Base-by-base conservation (phyloP, 164 flowering plant species). In the Taxillus chinensis region DNA sequence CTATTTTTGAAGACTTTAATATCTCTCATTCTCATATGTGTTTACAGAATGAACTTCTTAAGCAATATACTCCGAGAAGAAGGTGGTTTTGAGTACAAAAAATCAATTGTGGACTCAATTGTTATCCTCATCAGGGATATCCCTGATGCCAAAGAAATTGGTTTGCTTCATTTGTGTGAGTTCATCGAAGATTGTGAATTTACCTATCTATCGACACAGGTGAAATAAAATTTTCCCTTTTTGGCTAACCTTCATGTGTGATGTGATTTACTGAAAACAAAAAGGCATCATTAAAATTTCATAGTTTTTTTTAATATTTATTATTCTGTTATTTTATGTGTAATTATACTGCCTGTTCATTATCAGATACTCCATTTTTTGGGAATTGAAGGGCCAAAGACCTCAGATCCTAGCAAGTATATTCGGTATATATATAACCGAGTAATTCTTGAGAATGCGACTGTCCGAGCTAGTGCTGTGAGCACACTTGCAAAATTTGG, bases 121-220 rank as follows among this genome's bases (percentile, higher is more conserved):
- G 96, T 93, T 60, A 87, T 89, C 63, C 86, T 93, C 50, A 93
- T 93, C 41, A 85, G 93, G 72, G 97, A 93, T 63, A 93, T 93
- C 39, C 99, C 97, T 39, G 99, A 93, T 65, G 99, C 99, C 62
- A 93, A 90, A 80, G 99, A 90, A 70, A 80, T 78, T 81, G 99
- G 99, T 40, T 70, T 93, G 75, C 86, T 90, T 78, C 99, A 93
- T 80, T 82, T 93, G 39, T 93, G 99, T 71, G 99, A 93, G 80
- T 93, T 93, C 72, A 90, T 93, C 73, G 99, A 93, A 76, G 99
- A 93, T 71, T 93, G 99, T 82, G 97, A 93, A 84, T 93, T 93
- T 68, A 93, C 97, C 1, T 93, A 93, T 75, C 89, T 93, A 51
- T 93, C 99, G 49, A 83, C 95, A 39, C 99, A 93, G 99, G 99